phyloP scores from a whole-genome alignment of 1,139 yeast genomes.

The Magnusiomyces ingens region DNA sequence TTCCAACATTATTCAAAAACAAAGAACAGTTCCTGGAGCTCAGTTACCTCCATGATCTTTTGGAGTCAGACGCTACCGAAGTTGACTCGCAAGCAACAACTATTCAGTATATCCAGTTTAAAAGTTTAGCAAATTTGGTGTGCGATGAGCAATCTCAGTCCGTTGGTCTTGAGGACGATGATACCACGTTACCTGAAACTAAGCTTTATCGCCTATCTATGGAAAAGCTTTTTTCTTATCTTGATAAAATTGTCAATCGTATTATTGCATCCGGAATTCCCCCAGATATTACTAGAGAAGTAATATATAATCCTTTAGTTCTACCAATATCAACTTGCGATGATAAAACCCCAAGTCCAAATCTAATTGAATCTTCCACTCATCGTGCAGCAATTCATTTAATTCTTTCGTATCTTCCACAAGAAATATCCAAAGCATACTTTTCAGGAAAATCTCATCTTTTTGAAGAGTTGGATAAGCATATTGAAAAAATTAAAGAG shows the following conservation, averaged over 20 bases:
- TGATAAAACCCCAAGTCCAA: slow-evolving; percentile 21
- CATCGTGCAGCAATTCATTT: slow-evolving; percentile 26
- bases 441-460: slow-evolving; percentile 18
- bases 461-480: slow-evolving; percentile 21
- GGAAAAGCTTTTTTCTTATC: slow-evolving; percentile 19
- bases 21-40: slow-evolving; percentile 23
- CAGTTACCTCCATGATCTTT: slow-evolving; percentile 29
- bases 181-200: background rate
- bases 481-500: slow-evolving; percentile 17
- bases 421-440: slow-evolving; percentile 19
- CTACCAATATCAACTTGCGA: slow-evolving; percentile 23
- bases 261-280: slow-evolving; percentile 19
- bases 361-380: slow-evolving; percentile 21
- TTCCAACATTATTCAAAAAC: slow-evolving; percentile 23
- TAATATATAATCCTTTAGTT: slow-evolving; percentile 19
- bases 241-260: slow-evolving; percentile 18
- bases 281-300: slow-evolving; percentile 12
- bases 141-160: slow-evolving; percentile 5
- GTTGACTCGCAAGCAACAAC: slow-evolving; percentile 1
- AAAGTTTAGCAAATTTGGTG: slow-evolving; percentile 1
- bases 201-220: slow-evolving; percentile 19
- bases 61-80: slow-evolving; percentile 17
- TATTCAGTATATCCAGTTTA: slow-evolving; percentile 4
- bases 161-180: background rate
- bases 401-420: slow-evolving; percentile 28